A percentile compares a stretch with the other conserved stretches of the same genome.
These are phyloP conservation scores for Cladorrhinum sp. DNA, from an alignment of 2,329 filamentous ascomycete species.

Conservation along the genomic window DNA sequence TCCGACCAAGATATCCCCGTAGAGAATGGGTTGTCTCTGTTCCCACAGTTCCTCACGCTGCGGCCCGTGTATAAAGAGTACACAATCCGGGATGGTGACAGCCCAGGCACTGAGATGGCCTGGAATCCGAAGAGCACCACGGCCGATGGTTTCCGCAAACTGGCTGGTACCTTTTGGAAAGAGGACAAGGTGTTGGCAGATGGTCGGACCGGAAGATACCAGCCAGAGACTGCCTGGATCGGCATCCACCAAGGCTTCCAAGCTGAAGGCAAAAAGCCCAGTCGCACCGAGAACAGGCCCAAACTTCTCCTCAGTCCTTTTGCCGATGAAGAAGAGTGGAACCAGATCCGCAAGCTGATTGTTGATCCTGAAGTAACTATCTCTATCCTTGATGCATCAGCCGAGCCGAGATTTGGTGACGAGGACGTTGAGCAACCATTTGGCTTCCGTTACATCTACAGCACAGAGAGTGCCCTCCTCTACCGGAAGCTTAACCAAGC, in stretches of 20 bases:
- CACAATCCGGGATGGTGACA: not conserved
- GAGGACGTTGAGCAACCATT: conserved; percentile 15
- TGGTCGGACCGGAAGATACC: not conserved
- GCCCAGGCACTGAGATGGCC: not conserved
- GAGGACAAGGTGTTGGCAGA: not conserved
- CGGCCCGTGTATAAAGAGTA: conserved; percentile 23
- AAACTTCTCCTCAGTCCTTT: conserved; percentile 14
- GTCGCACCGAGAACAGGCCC: conserved; percentile 5
- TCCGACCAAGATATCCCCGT: not conserved
- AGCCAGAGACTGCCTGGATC: not conserved
- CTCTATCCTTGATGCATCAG: not conserved
- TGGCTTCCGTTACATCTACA: conserved; percentile 23
- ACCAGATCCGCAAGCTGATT: conserved; percentile 17
- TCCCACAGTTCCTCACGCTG: conserved; percentile 22
- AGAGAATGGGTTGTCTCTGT: conserved; percentile 10
- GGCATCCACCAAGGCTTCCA: conserved; percentile 8
- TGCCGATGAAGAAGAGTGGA: conserved; percentile 20
- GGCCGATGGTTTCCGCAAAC: conserved; percentile 1
- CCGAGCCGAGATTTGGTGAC: conserved; percentile 1
- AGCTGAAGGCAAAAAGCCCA: not conserved
- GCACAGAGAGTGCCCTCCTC: not conserved
- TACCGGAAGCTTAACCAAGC: not conserved
- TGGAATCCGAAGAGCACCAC: conserved; percentile 3
- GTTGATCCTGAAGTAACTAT: conserved; percentile 17
- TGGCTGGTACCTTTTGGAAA: conserved; percentile 1